Evolutionary conservation across 2,329 filamentous ascomycete species (phyloP).

Genomic region (Ascochyta viciae-villosae): DNA sequence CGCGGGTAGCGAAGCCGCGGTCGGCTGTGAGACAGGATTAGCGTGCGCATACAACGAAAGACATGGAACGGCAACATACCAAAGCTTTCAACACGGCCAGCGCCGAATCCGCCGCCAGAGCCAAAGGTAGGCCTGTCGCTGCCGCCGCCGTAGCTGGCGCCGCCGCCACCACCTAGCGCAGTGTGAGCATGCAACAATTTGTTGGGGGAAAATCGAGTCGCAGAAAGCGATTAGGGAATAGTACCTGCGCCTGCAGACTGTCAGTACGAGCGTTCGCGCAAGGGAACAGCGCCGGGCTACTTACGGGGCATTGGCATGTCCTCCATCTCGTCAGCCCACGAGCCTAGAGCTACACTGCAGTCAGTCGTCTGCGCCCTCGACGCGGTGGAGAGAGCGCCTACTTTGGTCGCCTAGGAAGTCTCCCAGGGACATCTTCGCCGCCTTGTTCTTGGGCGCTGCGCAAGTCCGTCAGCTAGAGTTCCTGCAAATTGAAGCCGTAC

Average conservation of each 20-base stretch:
- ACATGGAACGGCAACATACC: slow-evolving; percentile 36
- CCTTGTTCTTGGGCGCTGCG: slow-evolving; percentile 88
- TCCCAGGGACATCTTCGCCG: slow-evolving; percentile 96
- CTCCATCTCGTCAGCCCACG: slow-evolving; percentile 99
- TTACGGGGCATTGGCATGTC: slow-evolving; percentile 77
- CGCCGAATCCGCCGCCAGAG: slow-evolving; percentile 48
- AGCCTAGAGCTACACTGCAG: slow-evolving; percentile 70
- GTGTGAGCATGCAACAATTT: slow-evolving; percentile 32
- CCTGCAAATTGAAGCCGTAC: slow-evolving; percentile 20
- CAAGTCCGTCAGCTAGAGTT: slow-evolving; percentile 53
- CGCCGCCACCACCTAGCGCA: slow-evolving; percentile 44
- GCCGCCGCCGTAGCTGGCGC: slow-evolving; percentile 54
- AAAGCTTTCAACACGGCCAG: slow-evolving; percentile 48
- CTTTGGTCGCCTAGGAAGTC: slow-evolving; percentile 93
- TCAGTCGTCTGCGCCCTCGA: slow-evolving; percentile 35
- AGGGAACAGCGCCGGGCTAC: slow-evolving; percentile 41
- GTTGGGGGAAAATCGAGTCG: not conserved
- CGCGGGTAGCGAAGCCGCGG: slow-evolving; percentile 59
- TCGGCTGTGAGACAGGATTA: slow-evolving; percentile 30
- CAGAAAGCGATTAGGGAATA: not conserved
- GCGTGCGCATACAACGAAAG: slow-evolving; percentile 19
- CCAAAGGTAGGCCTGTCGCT: slow-evolving; percentile 58
- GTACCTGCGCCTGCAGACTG: slow-evolving; percentile 41
- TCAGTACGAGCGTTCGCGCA: slow-evolving; percentile 27
- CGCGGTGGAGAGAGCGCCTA: slow-evolving; percentile 59